Base-by-base conservation (phyloP, 2,329 filamentous ascomycete species). In the Colletotrichum eremochloae region DNA sequence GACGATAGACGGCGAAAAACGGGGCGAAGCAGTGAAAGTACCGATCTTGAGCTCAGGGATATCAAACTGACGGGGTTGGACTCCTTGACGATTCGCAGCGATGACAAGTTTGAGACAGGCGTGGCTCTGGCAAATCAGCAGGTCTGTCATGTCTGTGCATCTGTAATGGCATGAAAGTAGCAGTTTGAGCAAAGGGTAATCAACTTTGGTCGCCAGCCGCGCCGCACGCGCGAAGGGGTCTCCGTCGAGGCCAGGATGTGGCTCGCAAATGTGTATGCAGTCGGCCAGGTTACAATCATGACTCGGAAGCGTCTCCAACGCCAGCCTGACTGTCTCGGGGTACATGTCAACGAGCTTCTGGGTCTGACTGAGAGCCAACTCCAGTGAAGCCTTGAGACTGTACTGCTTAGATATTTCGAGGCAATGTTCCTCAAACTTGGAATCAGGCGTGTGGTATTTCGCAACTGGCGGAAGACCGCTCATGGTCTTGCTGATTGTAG, bases 1-100 rank as follows among this genome's bases (percentile, higher is more conserved):
- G 56, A 82, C 75, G 75, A 83, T 78, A 9, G 81, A 76, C 6
- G 79, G 78, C 4, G 81, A 80, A 5, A 80, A 78, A 0, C 73
- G 71, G 14, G 78, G 77, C 3, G 80, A 79, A 7, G 81, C 79
- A 24, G 81, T 75, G 57, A 83, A 83, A 2, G 80, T 80, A 1
- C 84, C 84, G 6, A 85, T 80, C 5, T 80, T 80, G 18, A 85
- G 80, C 58, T 84, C 80, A 0, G 83, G 82, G 4, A 85, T 78
- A 24, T 80, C 78, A 48, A 84, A 78, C 7, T 77, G 76, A 0
- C 80, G 81, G 18, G 81, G 78, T 18, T 76, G 70, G 15, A 77
- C 73, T 6, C 74, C 64, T 0, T 80, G 78, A 0, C 79, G 74
- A n/a, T 42, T 18, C 3, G 52, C 62, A 0, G 77, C 76, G 0